Evolutionary conservation across 2,329 filamentous ascomycete species (phyloP).

Genomic region (Aspergillus novoparasiticus): DNA sequence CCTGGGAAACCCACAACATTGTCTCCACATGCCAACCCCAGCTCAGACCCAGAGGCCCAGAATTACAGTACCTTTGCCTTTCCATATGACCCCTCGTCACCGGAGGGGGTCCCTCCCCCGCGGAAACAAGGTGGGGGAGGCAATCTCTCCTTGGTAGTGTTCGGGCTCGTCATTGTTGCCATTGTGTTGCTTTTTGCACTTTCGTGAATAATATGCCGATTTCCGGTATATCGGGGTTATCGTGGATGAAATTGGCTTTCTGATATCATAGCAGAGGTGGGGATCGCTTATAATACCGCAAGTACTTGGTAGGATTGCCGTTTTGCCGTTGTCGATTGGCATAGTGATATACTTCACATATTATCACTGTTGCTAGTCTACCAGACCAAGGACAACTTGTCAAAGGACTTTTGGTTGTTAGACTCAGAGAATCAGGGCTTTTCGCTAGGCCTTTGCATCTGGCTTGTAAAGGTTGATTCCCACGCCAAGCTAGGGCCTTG

Average conservation of each 20-base stretch:
- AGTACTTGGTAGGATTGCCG: rapidly evolving
- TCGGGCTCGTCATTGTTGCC: neutral
- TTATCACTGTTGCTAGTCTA: too few relatives aligned
- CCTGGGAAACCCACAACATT: neutral
- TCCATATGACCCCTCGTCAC: neutral
- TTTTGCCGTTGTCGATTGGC: too few relatives aligned
- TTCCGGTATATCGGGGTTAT: too few relatives aligned
- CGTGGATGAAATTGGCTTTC: too few relatives aligned
- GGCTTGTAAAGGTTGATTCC: too few relatives aligned
- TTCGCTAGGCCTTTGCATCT: too few relatives aligned
- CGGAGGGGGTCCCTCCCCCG: neutral
- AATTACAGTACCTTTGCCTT: neutral
- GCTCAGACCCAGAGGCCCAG: neutral
- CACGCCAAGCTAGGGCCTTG: too few relatives aligned
- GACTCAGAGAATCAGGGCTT: too few relatives aligned
- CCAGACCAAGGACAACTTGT: too few relatives aligned
- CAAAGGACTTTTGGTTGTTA: rapidly evolving
- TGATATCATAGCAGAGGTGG: too few relatives aligned
- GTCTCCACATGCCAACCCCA: neutral
- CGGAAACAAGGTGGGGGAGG: neutral
- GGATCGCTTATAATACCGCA: too few relatives aligned
- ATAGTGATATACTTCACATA: too few relatives aligned
- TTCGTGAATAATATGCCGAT: neutral
- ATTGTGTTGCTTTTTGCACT: neutral
- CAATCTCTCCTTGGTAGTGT: neutral